phyloP scores from a whole-genome alignment of 371 early-diverging fungal genomes.

The Fennellomyces sp. region DNA sequence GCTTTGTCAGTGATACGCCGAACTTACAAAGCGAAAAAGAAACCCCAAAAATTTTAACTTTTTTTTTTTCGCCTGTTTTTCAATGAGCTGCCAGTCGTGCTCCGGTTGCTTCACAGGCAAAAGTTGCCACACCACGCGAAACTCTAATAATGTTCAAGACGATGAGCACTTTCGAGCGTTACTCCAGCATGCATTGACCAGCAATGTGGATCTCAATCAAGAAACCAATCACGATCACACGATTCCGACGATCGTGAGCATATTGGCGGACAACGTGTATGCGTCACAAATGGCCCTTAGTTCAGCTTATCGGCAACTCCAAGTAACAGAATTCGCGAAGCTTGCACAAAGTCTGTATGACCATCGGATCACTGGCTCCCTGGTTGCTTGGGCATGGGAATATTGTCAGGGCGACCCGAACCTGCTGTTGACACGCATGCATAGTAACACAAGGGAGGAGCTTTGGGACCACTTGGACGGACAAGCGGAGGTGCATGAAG shows the following conservation, averaged over 20 bases:
- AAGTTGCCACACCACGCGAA: constrained; percentile 9
- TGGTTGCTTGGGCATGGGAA: constrained; percentile 21
- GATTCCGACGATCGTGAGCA: constrained; percentile 15
- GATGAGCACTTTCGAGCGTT: constrained; percentile 1
- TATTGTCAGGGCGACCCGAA: constrained; percentile 7
- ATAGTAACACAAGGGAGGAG: neutral
- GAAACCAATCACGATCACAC: constrained; percentile 14
- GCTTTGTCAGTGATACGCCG: no score
- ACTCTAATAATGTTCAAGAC: neutral
- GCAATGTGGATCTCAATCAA: neutral
- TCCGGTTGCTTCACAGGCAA: constrained; percentile 13
- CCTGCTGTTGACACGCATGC: neutral
- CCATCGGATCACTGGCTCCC: constrained; percentile 7
- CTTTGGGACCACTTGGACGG: constrained; percentile 20
- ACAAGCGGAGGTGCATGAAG: constrained; percentile 19
- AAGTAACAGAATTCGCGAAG: constrained; percentile 9
- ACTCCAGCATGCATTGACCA: constrained; percentile 1
- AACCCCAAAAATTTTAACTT: neutral
- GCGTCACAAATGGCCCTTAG: constrained; percentile 18
- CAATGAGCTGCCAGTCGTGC: constrained; percentile 10
- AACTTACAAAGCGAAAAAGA: neutral
- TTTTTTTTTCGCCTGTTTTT: neutral
- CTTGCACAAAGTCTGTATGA: constrained; percentile 6
- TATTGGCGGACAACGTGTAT: constrained; percentile 13
- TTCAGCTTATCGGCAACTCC: neutral